Evolutionary conservation across 805 yeast genomes (phyloP).

Genomic region (Candida sonorensis): DNA sequence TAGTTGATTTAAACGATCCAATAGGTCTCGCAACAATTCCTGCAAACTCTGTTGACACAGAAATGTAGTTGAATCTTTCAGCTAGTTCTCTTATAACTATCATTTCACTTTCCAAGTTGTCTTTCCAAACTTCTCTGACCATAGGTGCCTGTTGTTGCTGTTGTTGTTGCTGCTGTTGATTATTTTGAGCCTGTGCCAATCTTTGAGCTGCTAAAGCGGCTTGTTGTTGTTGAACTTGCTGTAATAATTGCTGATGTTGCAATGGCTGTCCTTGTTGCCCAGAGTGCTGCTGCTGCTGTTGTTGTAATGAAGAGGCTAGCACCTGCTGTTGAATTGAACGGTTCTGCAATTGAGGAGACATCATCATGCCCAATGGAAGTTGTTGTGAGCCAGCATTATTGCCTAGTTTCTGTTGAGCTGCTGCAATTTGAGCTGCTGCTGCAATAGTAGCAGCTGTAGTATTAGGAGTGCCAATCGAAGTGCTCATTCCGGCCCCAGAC

Average conservation of each 20-base stretch:
- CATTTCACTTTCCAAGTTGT: conserved; percentile 63
- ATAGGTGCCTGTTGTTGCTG: conserved; percentile 28
- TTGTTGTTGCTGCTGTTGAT: conserved; percentile 13
- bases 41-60: conserved; percentile 88
- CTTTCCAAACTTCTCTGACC: conserved; percentile 68
- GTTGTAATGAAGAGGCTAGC: conserved; percentile 20
- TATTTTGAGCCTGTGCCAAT: conserved; percentile 10
- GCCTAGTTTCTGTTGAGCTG: conserved; percentile 12
- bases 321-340: conserved; percentile 25
- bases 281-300: conserved; percentile 9
- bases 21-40: conserved; percentile 96
- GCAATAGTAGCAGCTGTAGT: conserved; percentile 16
- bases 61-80: conserved; percentile 49
- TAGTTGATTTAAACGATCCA: conserved; percentile 82
- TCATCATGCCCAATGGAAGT: conserved; percentile 24
- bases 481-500: too few species aligned
- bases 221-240: conserved; percentile 17
- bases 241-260: conserved; percentile 19
- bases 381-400: conserved; percentile 13
- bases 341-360: conserved; percentile 29
- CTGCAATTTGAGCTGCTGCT: conserved; percentile 17
- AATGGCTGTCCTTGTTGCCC: conserved; percentile 17
- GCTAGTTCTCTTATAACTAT: conserved; percentile 52
- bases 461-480: conserved; percentile 7
- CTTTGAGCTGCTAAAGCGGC: too few species aligned